These are phyloP conservation scores for Penicillium brasilianum DNA, from an alignment of 2,329 filamentous ascomycete genomes.

Conservation along the genomic window DNA sequence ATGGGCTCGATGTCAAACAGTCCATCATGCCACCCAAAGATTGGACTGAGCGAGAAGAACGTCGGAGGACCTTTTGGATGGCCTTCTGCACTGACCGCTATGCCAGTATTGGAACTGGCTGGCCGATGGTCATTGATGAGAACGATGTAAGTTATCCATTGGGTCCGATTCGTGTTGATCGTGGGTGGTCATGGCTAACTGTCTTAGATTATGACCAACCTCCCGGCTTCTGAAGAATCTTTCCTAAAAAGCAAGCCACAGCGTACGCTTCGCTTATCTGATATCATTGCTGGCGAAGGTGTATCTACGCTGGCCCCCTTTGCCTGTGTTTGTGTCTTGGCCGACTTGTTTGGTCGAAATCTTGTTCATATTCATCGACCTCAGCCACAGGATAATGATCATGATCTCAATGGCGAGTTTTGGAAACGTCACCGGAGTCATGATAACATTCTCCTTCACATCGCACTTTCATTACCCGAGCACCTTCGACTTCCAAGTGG, in stretches of 20 bases:
- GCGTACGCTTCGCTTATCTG: conserved; percentile 67
- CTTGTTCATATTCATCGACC: conserved; percentile 89
- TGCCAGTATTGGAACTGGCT: conserved; percentile 93
- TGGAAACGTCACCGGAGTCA: conserved; percentile 91
- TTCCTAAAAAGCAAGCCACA: conserved; percentile 81
- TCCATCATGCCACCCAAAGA: conserved; percentile 84
- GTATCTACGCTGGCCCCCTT: conserved; percentile 76
- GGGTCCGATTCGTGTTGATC: not conserved
- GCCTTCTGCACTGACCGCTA: conserved; percentile 89
- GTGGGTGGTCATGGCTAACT: conserved; percentile 27
- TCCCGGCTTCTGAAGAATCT: conserved; percentile 83
- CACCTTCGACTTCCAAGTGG: conserved; percentile 79
- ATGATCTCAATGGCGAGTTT: conserved; percentile 89
- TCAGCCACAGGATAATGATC: conserved; percentile 76
- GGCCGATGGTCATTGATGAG: conserved; percentile 95
- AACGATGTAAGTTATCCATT: conserved; percentile 65
- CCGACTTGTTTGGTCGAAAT: conserved; percentile 89
- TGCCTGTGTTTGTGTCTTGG: conserved; percentile 80
- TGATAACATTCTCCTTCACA: conserved; percentile 89
- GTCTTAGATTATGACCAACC: conserved; percentile 73
- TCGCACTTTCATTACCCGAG: conserved; percentile 78
- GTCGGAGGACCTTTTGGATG: conserved; percentile 93
- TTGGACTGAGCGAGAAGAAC: conserved; percentile 92
- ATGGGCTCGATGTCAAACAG: conserved; percentile 87
- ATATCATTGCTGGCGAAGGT: conserved; percentile 66